These are phyloP conservation scores for Iberis pinnata DNA, from an alignment of 345 rosid genomes.

Conservation along the genomic window DNA sequence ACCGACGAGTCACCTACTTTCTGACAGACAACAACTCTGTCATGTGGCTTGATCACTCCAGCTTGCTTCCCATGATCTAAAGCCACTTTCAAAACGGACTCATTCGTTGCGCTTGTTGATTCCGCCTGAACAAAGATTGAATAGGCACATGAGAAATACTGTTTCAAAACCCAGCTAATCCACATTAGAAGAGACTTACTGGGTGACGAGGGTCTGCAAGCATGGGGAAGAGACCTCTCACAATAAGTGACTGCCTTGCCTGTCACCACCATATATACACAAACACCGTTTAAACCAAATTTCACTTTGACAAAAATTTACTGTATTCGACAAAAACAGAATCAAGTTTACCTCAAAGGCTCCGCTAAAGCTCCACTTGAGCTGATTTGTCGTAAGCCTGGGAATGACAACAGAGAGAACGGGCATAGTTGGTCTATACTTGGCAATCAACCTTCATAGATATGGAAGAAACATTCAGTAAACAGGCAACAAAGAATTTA, in stretches of 20 bases:
- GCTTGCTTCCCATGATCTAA: constrained; percentile 73
- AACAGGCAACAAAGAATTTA: neutral
- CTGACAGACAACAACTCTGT: constrained; percentile 85
- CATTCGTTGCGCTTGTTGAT: constrained; percentile 69
- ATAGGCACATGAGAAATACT: no score
- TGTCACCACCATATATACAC: constrained; percentile 20
- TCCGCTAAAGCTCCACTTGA: constrained; percentile 95
- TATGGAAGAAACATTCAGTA: neutral
- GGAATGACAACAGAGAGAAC: constrained; percentile 96
- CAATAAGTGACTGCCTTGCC: constrained; percentile 85
- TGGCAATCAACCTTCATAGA: constrained; percentile 76
- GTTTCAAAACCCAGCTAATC: no score
- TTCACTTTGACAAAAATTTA: no score
- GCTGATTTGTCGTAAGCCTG: constrained; percentile 89
- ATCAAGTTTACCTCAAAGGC: constrained; percentile 77
- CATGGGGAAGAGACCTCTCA: constrained; percentile 93
- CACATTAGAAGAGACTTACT: constrained; percentile 35
- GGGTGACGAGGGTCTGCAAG: constrained; percentile 88
- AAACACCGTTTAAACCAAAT: no score
- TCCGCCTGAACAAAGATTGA: constrained; percentile 60
- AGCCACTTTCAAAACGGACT: constrained; percentile 82
- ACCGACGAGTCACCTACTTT: constrained; percentile 94
- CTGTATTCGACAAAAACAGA: no score
- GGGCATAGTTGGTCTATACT: constrained; percentile 97
- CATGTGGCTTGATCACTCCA: constrained; percentile 73